Base-by-base conservation (phyloP, 768 basidiomycete genomes). In the Psilocybe azurescens region DNA sequence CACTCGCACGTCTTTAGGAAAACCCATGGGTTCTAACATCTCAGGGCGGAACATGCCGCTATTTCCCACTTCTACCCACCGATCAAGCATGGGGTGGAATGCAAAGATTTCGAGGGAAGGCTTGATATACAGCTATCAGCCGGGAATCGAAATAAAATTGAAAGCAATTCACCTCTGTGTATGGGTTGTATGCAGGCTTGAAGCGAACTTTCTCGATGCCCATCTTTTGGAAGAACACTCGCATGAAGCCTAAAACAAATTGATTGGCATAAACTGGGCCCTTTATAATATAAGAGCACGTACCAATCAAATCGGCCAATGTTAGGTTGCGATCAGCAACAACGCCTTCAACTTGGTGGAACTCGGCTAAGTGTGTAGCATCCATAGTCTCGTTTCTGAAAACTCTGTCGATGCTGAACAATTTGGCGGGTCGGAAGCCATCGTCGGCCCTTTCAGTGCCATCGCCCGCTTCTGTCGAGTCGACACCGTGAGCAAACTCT, bases 271-370 rank as follows among this genome's bases (percentile, higher is more conserved):
- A 16, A 52, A 50, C 39, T 52, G 30, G 58, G 13, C 48, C 14
- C 38, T 13, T 53, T 24, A 24, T 24, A 24, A 24, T 1, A 24
- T 6, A 36, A 24, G 41, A 33, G 10, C 38, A 56, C 83, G 50
- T 65, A 94, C 95, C 96, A 65, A 99, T 98, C 62, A 99, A 81
- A 73, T 99, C 95, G 16, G 95, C 97, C 29, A 99, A 80, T 1
- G 97, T 99, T 61, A 99, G 78, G 53, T 89, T 88, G 66, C 89
- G 87, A 76, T 99, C 97, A 9, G 97, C 97, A 29, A 99, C 95
- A 50, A 99, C 97, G 54, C 97, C 97, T 75, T 99, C 97, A n/a
- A 99, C 97, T 77, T 99, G 97, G 74, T 99, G 97, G 83, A 99
- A 99, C 77, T 99, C 97, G 3, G 97, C 97, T 65, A 99, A 72